A percentile compares a stretch with the other conserved stretches of the same genome.
These are phyloP conservation scores for Epichloe aotearoae DNA, from an alignment of 2,329 filamentous ascomycete species.

Conservation along the genomic window DNA sequence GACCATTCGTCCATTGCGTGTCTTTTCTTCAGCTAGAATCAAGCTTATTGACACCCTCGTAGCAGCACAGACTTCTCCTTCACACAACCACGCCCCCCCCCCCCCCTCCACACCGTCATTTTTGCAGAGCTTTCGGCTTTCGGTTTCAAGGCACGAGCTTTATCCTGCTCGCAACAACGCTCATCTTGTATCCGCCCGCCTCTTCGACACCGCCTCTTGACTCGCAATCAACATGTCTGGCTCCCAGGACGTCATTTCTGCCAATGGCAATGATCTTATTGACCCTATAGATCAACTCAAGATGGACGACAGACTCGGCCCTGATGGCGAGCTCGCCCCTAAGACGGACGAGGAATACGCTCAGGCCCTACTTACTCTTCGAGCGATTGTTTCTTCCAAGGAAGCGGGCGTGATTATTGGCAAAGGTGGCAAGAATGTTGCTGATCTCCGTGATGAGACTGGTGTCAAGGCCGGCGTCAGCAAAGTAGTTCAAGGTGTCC, in stretches of 20 bases:
- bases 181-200: constrained; percentile 6
- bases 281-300: constrained; percentile 54
- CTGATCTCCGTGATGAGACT: constrained; percentile 91
- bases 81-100: neutral
- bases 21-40: neutral
- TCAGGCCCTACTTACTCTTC: constrained; percentile 79
- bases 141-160: neutral
- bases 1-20: neutral
- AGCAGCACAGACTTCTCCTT: neutral
- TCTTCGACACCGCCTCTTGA: neutral
- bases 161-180: neutral
- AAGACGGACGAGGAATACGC: constrained; percentile 97
- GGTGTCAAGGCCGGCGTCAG: constrained; percentile 96
- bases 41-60: neutral
- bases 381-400: constrained; percentile 96
- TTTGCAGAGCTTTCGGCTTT: neutral
- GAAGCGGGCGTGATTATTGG: constrained; percentile 98
- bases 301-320: constrained; percentile 51
- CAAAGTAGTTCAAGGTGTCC: constrained; percentile 95
- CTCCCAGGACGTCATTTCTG: constrained; percentile 41
- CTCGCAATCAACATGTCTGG: constrained; percentile 39
- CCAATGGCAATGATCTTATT: constrained; percentile 47
- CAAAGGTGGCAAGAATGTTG: constrained; percentile 96
- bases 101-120: too few relatives aligned
- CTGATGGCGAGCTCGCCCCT: constrained; percentile 65